These are phyloP conservation scores for Stemphylium lycopersici DNA, from an alignment of 2,329 filamentous ascomycete genomes.

Conservation along the genomic window DNA sequence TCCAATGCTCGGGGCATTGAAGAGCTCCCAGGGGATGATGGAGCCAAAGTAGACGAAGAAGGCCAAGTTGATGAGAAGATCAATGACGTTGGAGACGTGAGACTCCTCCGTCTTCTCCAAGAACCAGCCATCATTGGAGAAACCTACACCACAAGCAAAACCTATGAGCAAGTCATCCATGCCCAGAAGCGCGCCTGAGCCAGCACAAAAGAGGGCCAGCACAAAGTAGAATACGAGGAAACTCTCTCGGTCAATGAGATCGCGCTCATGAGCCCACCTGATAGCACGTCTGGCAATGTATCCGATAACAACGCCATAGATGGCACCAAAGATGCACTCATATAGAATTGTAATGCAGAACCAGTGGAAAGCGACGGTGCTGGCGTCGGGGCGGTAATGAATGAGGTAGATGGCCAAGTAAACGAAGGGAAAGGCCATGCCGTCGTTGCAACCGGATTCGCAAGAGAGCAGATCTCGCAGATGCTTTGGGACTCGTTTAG, in stretches of 20 bases:
- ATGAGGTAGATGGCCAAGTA: constrained; percentile 92
- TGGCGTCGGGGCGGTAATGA: constrained; percentile 73
- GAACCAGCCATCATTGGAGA: constrained; percentile 99
- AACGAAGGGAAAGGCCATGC: constrained; percentile 98
- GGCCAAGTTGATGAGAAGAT: constrained; percentile 92
- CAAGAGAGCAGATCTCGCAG: constrained; percentile 91
- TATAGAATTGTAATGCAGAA: constrained; percentile 89
- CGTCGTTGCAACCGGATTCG: constrained; percentile 98
- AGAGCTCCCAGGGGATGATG: constrained; percentile 95
- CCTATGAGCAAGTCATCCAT: constrained; percentile 94
- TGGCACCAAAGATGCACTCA: constrained; percentile 90
- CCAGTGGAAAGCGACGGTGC: constrained; percentile 80
- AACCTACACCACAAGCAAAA: constrained; percentile 95
- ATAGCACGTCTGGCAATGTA: constrained; percentile 92
- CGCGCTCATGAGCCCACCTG: constrained; percentile 80
- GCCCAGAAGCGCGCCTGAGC: constrained; percentile 87
- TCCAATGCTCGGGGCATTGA: constrained; percentile 74
- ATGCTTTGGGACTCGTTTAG: constrained; percentile 96
- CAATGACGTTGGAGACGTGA: constrained; percentile 98
- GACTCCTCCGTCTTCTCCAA: constrained; percentile 97
- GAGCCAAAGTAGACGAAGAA: constrained; percentile 98
- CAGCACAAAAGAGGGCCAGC: constrained; percentile 91
- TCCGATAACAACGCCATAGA: constrained; percentile 86
- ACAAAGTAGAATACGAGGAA: constrained; percentile 99
- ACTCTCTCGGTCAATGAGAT: constrained; percentile 92